Base-by-base conservation (phyloP, 176 grass and related monocot species). In the Oryza glumipatula region DNA sequence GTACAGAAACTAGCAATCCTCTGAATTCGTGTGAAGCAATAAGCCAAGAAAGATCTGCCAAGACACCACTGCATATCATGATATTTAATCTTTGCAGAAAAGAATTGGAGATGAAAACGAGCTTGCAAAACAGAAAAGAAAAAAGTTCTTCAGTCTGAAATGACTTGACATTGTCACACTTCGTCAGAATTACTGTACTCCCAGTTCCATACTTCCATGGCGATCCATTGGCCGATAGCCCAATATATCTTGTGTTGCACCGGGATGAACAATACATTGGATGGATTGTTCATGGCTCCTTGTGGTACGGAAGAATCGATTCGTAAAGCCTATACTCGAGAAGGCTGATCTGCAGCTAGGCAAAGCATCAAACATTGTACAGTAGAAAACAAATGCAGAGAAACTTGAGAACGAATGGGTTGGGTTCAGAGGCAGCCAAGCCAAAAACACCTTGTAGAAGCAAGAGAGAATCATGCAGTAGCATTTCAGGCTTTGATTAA, bases 251-350 rank as follows among this genome's bases (percentile, higher is more conserved):
- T 45, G 35, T 70, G n/a, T 51, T 77, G 10, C 64, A 75, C 52
- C 16, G 26, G n/a, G 49, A 16, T n/a, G 44, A 41, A 21, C 46
- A 32, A 23, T 38, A n/a, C 7, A 67, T 43, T 21, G 43, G 45
- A 66, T 66, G 71, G 56, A 82, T 89, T 70, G 35, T 76, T 86
- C 83, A 67, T 47, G 81, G 70, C 83, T 67, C 23, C 14, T 72
- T 67, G 82, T n/a, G 65, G 43, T 76, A 85, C 77, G 72, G 30
- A 54, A 72, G 82, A 89, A 89, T 86, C 88, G 17, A 39, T 68
- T 39, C 48, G 17, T 77, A 61, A 69, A 72, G 78, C 58, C 67
- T 63, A 67, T 48, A 38, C 33, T 67, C 72, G 4, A 65, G 44
- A 33, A 36, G 19, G 58, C 58, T 63, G 58, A 63, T 73, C 15